Evolutionary conservation across 1,284 basidiomycete genomes (phyloP), one percentile per base, ranked within the genome.

Genomic region (Taiwanofungus camphoratus): DNA sequence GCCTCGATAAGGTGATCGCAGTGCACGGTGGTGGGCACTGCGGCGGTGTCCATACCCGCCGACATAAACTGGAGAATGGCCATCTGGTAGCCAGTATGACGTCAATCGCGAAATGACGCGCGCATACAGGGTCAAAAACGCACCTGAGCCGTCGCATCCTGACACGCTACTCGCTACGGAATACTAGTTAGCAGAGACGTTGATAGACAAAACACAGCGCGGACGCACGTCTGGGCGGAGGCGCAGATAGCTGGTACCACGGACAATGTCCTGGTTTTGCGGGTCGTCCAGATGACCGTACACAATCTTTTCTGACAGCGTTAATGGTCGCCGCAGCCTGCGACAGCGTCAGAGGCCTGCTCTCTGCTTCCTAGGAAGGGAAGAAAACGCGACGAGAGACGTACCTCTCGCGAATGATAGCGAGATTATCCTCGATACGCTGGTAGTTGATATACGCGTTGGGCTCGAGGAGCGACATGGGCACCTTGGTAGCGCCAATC

Each of bases 51-150:
- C 76, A 99, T 93, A 57, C 95, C 95, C 20, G 96, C 94, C 39
- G 95, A 97, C 96, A 99, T 99, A 82, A 99, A 99, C 76, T 99
- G 95, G 56, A 99, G 81, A 50, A 99, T 81, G 30, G 96, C 96
- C 96, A 99, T 99, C 87, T 98, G n/a, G n/a, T n/a, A 68, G 18
- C 42, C 0, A 52, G 65, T 56, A 57, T 73, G 58, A 71, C 51
- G 58, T 60, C 52, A 55, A 43, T 22, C 3, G 5, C 2, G 3
- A 18, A n/a, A n/a, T n/a, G n/a, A n/a, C n/a, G n/a, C n/a, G 13
- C 20, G 9, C 18, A 20, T 24, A 21, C 27, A 27, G 31, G 27
- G 42, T 16, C 24, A 38, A 29, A 36, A 23, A 29, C 51, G 20
- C 41, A 71, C 72, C 72, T 92, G 89, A 44, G 93, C 93, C 42